phyloP scores from a whole-genome alignment of 2,329 filamentous ascomycete genomes.

The Bipolaris cookei region DNA sequence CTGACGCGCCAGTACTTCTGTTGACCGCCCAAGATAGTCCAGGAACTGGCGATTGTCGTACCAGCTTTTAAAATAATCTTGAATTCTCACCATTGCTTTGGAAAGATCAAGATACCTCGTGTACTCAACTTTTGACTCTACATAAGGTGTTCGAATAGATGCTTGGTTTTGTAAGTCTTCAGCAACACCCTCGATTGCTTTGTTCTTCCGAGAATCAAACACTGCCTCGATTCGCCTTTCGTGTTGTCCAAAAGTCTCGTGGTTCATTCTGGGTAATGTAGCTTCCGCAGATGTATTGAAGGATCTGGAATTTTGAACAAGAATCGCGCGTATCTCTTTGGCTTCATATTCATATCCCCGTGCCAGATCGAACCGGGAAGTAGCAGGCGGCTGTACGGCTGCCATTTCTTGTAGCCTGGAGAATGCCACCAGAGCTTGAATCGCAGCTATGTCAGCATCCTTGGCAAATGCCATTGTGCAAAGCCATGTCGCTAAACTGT shows the following conservation, averaged over 20 bases:
- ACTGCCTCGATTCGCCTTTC: constrained; percentile 9
- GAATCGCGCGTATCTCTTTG: background rate
- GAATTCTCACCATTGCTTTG: constrained; percentile 26
- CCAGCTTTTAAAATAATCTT: constrained; percentile 24
- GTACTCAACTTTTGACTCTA: constrained; percentile 8
- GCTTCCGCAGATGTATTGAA: constrained; percentile 24
- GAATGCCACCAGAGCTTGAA: constrained; percentile 34
- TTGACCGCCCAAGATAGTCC: constrained; percentile 31
- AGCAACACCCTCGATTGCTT: constrained; percentile 20
- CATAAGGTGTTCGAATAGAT: constrained; percentile 19
- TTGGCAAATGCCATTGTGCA: constrained; percentile 34
- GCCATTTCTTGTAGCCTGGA: constrained; percentile 17
- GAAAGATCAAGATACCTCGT: constrained; percentile 22
- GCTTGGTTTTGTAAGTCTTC: constrained; percentile 27
- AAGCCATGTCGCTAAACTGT: constrained; percentile 34
- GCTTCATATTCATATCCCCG: constrained; percentile 18
- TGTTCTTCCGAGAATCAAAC: constrained; percentile 10
- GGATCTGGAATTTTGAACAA: background rate
- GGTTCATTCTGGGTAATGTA: constrained; percentile 12
- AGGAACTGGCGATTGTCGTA: constrained; percentile 52
- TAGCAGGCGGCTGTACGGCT: constrained; percentile 16
- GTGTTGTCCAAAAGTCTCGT: constrained; percentile 22
- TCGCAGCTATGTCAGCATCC: constrained; percentile 26
- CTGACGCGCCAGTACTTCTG: constrained; percentile 17
- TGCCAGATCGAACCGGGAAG: constrained; percentile 6